These are phyloP conservation scores for Parietaria judaica DNA, from an alignment of 306 rosid genomes.

Conservation along the genomic window DNA sequence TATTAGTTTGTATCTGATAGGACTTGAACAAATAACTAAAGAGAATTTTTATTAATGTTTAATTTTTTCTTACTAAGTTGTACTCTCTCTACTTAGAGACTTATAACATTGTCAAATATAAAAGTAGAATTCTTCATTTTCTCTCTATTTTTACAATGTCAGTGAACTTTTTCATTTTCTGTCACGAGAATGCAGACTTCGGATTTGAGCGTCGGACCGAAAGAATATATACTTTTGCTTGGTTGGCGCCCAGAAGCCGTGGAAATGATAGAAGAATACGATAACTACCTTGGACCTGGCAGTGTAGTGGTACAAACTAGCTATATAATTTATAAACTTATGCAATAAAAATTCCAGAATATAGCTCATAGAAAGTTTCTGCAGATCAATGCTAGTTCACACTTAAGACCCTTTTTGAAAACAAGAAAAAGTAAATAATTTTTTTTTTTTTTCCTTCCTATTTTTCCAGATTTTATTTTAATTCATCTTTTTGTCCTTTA, in stretches of 20 bases:
- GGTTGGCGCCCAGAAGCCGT: constrained; percentile 84
- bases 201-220: constrained; percentile 64
- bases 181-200: constrained; percentile 45
- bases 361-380: not conserved
- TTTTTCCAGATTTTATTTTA: too few species aligned
- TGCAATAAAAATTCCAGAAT: not conserved
- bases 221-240: constrained; percentile 74
- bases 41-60: too few species aligned
- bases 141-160: not conserved
- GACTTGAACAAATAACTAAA: too few species aligned
- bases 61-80: not conserved
- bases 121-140: not conserved
- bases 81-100: not conserved
- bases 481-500: too few species aligned
- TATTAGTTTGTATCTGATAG: too few species aligned
- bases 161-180: not conserved
- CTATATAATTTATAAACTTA: constrained; percentile 27
- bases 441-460: too few species aligned
- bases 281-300: constrained; percentile 96
- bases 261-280: constrained; percentile 90
- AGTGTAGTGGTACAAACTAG: constrained; percentile 57
- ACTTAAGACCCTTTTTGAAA: too few species aligned
- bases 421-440: too few species aligned
- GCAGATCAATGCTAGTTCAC: not conserved
- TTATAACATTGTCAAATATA: too few species aligned